Evolutionary conservation across 2,329 filamentous ascomycete species (phyloP), one percentile per base, ranked within the genome.

Genomic region (Hypoxylon sp.): DNA sequence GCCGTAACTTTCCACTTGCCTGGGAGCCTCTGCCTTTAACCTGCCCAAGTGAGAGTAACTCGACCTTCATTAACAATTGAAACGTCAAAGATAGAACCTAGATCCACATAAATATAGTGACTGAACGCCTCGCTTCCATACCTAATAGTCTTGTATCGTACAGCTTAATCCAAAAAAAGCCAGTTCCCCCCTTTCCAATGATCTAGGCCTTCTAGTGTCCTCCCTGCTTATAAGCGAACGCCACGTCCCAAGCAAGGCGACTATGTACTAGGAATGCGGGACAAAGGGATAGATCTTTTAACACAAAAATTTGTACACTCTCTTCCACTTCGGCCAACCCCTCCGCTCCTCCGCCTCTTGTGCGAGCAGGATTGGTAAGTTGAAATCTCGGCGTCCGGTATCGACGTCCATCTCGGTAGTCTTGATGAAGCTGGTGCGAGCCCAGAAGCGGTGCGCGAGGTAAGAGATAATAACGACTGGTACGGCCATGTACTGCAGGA

Each of bases 311-410:
- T 92, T 92, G 78, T 94, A 96, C 11, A 87, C 72, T 75, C 84
- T 90, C 83, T 95, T 96, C 92, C 92, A 95, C 65, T 73, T 80
- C 0, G 93, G 92, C 93, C 92, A 95, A 3, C 80, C 78, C 33
- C 85, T 87, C 74, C 85, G 84, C 82, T 98, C 94, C 57, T 92
- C 91, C 42, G 85, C 82, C 83, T 98, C 95, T 79, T 97, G 92
- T 46, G 90, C 90, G 54, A 97, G 84, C 54, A 98, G 81, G 66
- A 92, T 88, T 29, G 90, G 88, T 48, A 98, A 82, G 78, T 97
- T 94, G 64, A 98, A 87, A 76, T 97, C 94, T 26, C 94, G 86
- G 29, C 94, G 89, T 2, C 95, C 95, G 0, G 94, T 97, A 66
- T 91, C 88, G 69, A 98, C 82, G 80, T 98, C 94, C 90, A 98